Evolutionary conservation across 1,139 yeast genomes (phyloP).

Genomic region (Candida dubliniensis): DNA sequence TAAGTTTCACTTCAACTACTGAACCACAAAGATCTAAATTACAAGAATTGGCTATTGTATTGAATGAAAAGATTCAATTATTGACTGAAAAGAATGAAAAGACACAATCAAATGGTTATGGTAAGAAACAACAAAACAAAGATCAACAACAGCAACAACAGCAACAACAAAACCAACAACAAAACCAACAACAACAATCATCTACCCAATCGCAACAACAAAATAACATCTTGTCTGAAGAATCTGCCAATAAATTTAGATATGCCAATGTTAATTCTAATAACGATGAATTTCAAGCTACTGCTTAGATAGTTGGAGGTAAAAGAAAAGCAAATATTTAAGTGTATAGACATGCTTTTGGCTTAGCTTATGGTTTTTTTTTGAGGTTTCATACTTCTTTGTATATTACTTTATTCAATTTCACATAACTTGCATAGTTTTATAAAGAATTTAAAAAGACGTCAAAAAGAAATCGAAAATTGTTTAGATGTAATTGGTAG

Average conservation of each 20-base stretch:
- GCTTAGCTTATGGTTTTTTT: constrained; percentile 1
- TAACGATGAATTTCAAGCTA: constrained; percentile 49
- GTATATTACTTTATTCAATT: neutral
- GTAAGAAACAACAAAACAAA: constrained; percentile 41
- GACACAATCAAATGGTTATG: constrained; percentile 73
- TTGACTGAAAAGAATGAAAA: constrained; percentile 85
- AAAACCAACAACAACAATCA: constrained; percentile 17
- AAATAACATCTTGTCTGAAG: constrained; percentile 20
- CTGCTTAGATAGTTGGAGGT: constrained; percentile 16
- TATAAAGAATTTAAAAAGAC: no score
- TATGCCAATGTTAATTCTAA: constrained; percentile 48
- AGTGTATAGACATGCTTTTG: neutral
- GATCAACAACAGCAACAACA: constrained; percentile 34
- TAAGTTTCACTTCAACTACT: constrained; percentile 59
- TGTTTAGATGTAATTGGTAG: no score
- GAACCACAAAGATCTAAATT: constrained; percentile 82
- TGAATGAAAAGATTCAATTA: constrained; percentile 84
- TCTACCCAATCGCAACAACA: constrained; percentile 25
- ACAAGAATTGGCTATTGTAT: constrained; percentile 83
- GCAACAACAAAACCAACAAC: constrained; percentile 31
- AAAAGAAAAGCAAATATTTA: neutral
- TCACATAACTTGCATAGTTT: neutral
- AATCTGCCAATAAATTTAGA: constrained; percentile 45
- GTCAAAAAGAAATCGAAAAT: neutral
- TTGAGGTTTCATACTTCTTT: constrained; percentile 1